phyloP scores from a whole-genome alignment of 495 filamentous ascomycete genomes.

The Neurospora cerealis region DNA sequence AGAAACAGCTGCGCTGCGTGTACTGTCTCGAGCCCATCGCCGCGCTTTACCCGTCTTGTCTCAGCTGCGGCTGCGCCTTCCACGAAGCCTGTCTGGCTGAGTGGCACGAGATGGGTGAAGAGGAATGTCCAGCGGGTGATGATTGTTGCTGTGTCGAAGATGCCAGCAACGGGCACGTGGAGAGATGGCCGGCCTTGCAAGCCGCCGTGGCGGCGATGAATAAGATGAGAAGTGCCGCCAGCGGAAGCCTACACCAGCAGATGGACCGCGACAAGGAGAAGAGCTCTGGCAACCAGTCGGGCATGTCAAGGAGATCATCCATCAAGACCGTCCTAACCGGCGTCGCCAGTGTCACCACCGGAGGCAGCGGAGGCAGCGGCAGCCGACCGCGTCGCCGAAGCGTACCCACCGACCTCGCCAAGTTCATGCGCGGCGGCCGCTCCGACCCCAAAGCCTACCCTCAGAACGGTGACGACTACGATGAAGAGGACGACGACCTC shows the following conservation, averaged over 20 bases:
- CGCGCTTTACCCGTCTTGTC: constrained; percentile 47
- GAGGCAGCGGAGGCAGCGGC: neutral
- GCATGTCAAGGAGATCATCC: neutral
- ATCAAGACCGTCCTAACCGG: neutral
- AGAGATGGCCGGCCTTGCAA: constrained; percentile 31
- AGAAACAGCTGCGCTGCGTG: constrained; percentile 46
- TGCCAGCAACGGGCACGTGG: constrained; percentile 28
- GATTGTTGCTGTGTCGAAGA: constrained; percentile 38
- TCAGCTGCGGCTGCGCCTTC: constrained; percentile 50
- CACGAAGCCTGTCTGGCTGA: constrained; percentile 46
- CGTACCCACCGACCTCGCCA: constrained; percentile 16
- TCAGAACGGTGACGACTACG: constrained; percentile 4
- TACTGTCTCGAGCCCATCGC: constrained; percentile 49
- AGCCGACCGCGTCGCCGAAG: constrained; percentile 1
- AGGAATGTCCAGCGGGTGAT: constrained; percentile 38
- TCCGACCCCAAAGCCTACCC: constrained; percentile 5
- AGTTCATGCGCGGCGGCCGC: constrained; percentile 4
- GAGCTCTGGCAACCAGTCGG: neutral
- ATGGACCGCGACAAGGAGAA: neutral
- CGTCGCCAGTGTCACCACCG: neutral
- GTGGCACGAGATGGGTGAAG: constrained; percentile 39
- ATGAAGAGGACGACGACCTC: constrained; percentile 7
- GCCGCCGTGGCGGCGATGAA: constrained; percentile 15
- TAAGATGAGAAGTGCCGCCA: neutral
- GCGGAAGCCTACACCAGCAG: neutral